Conservation (phyloP, 73 alveolate species). For the Diophrys sp. region DNA sequence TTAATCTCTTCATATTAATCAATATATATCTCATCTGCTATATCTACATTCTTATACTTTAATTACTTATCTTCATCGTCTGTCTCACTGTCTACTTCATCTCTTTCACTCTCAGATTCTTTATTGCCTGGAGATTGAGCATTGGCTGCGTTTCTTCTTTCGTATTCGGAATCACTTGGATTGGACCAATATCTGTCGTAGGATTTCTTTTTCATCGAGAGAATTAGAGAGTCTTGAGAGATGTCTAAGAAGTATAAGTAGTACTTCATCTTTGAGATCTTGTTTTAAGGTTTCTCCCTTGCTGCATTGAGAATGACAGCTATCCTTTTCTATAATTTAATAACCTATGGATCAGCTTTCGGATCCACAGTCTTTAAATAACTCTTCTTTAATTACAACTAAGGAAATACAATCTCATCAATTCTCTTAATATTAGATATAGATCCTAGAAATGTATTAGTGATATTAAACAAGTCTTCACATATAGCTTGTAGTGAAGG, state of each 20-base stretch:
- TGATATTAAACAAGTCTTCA: conserved; percentile 44
- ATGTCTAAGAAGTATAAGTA: conserved; percentile 29
- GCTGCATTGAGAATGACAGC: conserved; percentile 35
- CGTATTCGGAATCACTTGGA: conserved; percentile 20
- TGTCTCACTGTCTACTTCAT: conserved; percentile 9
- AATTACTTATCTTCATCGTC: conserved; percentile 17
- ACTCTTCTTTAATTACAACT: conserved; percentile 47
- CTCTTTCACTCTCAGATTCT: neutral
- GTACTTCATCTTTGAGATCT: conserved; percentile 22
- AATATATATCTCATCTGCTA: conserved; percentile 43
- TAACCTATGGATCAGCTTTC: conserved; percentile 28
- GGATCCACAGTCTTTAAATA: conserved; percentile 38
- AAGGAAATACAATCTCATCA: conserved; percentile 61
- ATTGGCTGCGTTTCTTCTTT: neutral
- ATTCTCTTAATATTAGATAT: conserved; percentile 41
- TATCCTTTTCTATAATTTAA: conserved; percentile 17
- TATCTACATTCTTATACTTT: conserved; percentile 49
- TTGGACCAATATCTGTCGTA: conserved; percentile 39
- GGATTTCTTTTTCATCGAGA: conserved; percentile 39
- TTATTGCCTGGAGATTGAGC: neutral
- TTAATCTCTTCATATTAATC: conserved; percentile 37
- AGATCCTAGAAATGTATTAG: conserved; percentile 39
- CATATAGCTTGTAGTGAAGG: conserved; percentile 57
- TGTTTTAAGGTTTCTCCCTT: conserved; percentile 41
- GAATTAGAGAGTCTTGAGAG: conserved; percentile 21